Conservation (phyloP, 2,329 filamentous ascomycete genomes). For the Immersiporthe knoxdaviesiana region DNA sequence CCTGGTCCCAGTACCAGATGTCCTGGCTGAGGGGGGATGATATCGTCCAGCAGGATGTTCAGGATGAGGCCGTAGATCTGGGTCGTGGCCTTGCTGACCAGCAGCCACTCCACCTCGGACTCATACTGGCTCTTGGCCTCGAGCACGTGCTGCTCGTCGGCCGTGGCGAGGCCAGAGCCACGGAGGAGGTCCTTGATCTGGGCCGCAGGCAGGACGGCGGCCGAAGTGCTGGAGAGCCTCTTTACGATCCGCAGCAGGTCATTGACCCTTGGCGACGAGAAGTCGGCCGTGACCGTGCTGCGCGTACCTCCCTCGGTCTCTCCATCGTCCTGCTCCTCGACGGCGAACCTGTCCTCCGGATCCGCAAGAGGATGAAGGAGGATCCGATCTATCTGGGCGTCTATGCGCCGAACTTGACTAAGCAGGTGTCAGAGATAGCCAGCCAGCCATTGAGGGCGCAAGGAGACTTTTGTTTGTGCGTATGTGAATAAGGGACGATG, state of each 20-base stretch:
- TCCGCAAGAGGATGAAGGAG: slow-evolving; percentile 51
- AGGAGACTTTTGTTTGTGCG: too few species aligned
- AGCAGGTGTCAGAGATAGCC: slow-evolving; percentile 26
- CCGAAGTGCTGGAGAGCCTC: slow-evolving; percentile 70
- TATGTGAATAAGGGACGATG: slow-evolving; percentile 4
- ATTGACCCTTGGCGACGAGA: slow-evolving; percentile 59
- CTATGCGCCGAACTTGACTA: slow-evolving; percentile 65
- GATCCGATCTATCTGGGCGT: slow-evolving; percentile 68
- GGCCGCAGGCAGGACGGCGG: slow-evolving; percentile 61
- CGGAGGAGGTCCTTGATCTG: slow-evolving; percentile 66
- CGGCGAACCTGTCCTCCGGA: slow-evolving; percentile 42
- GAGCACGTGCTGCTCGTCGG: slow-evolving; percentile 40
- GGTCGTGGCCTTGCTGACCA: slow-evolving; percentile 89
- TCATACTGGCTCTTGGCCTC: slow-evolving; percentile 59
- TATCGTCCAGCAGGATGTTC: slow-evolving; percentile 77
- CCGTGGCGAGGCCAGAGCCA: slow-evolving; percentile 60
- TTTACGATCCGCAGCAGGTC: slow-evolving; percentile 71
- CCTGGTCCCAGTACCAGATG: slow-evolving; percentile 94
- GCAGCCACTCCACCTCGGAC: slow-evolving; percentile 84
- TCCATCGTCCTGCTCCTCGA: slow-evolving; percentile 33
- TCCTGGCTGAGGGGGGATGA: slow-evolving; percentile 82
- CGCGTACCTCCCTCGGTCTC: slow-evolving; percentile 35
- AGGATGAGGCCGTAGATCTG: slow-evolving; percentile 85
- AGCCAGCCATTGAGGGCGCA: too few species aligned
- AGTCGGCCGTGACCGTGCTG: slow-evolving; percentile 40